Conservation (phyloP, 331 rosid species). For the Acacia concinna region DNA sequence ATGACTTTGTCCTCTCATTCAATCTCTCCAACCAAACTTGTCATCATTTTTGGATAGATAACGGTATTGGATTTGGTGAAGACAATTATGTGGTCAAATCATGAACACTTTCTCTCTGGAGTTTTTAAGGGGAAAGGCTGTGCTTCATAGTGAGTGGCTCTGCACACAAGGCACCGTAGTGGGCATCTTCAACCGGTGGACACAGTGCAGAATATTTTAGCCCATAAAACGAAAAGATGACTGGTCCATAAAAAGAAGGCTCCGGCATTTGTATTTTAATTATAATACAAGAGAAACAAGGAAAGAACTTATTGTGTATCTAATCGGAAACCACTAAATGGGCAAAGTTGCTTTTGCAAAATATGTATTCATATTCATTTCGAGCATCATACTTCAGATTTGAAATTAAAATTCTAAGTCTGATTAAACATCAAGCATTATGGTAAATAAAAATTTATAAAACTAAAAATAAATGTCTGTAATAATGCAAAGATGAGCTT, state of each 20-base stretch:
- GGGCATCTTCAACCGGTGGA: not conserved
- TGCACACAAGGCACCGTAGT: not conserved
- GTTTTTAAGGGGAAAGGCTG: not conserved
- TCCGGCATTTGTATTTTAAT: not conserved
- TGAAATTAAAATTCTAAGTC: not conserved
- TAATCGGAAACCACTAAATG: not conserved
- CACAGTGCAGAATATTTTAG: not conserved
- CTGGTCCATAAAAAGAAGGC: not conserved
- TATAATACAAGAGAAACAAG: slow-evolving; percentile 1
- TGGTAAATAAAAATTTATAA: not conserved
- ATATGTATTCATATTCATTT: not conserved
- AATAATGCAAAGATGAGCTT: not conserved
- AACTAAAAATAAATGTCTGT: not conserved
- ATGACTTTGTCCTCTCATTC: slow-evolving; percentile 10
- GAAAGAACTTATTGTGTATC: not conserved
- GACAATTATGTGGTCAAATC: not conserved
- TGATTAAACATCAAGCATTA: not conserved
- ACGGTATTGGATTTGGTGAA: not conserved
- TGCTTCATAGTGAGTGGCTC: not conserved
- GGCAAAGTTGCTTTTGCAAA: not conserved
- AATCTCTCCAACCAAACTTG: not conserved
- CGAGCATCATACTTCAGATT: not conserved
- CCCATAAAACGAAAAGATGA: not conserved
- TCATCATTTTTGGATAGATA: not conserved
- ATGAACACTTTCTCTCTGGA: not conserved